A percentile compares a stretch with the other conserved stretches of the same genome.
Conservation (phyloP, 2,329 filamentous ascomycete genomes). For the Aspergillus brunneoviolaceus region DNA sequence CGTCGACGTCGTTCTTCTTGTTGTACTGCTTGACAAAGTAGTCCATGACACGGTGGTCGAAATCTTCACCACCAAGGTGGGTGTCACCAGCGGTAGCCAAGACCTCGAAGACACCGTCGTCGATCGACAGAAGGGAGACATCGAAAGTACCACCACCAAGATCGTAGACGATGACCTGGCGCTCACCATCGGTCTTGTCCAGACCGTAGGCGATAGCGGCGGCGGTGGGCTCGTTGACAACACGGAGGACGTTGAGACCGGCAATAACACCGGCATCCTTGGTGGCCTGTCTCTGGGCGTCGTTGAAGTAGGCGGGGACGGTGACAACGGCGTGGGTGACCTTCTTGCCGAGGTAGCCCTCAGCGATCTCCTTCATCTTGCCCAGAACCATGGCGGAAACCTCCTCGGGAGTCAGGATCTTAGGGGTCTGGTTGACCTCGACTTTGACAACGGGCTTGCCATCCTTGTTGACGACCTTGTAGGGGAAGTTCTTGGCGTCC, state of each 20-base stretch:
- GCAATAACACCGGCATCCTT: constrained; percentile 93
- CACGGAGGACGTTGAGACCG: constrained; percentile 90
- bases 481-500: constrained; percentile 98
- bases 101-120: constrained; percentile 91
- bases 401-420: constrained; percentile 66
- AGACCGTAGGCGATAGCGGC: constrained; percentile 93
- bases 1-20: constrained; percentile 92
- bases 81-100: constrained; percentile 94
- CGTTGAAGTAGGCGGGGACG: constrained; percentile 97
- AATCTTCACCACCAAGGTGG: constrained; percentile 97
- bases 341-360: constrained; percentile 61
- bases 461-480: constrained; percentile 85
- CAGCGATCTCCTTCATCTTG: constrained; percentile 67
- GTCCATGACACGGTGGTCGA: constrained; percentile 96
- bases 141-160: constrained; percentile 93
- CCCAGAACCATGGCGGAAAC: constrained; percentile 65
- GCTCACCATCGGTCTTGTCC: constrained; percentile 79
- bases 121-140: constrained; percentile 89
- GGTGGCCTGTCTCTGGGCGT: constrained; percentile 94
- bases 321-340: constrained; percentile 75
- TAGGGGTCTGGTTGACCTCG: constrained; percentile 58
- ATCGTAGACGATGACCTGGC: constrained; percentile 91
- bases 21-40: constrained; percentile 97
- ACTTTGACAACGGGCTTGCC: constrained; percentile 83
- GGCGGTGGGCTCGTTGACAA: constrained; percentile 95